Conservation (phyloP, 2,329 filamentous ascomycete genomes). For the Monascus ruber region DNA sequence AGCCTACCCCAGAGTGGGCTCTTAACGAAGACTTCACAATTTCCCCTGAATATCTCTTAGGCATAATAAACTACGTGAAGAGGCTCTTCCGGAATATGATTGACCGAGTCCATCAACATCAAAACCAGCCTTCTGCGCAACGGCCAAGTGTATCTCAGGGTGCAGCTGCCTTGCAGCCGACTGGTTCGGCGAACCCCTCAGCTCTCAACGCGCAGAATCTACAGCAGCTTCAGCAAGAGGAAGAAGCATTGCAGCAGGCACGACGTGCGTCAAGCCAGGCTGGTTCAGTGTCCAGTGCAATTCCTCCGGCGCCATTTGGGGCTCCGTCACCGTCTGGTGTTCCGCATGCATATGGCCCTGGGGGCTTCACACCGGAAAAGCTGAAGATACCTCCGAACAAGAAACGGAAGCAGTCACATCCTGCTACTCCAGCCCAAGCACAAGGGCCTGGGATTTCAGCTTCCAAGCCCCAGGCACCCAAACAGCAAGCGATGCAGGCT, state of each 20-base stretch:
- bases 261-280: constrained; percentile 28
- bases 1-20: constrained; percentile 27
- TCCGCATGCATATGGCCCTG: constrained; percentile 43
- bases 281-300: constrained; percentile 37
- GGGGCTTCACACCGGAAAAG: constrained; percentile 44
- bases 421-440: constrained; percentile 17
- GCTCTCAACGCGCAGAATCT: constrained; percentile 36
- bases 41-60: constrained; percentile 25
- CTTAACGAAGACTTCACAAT: constrained; percentile 36
- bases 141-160: constrained; percentile 14
- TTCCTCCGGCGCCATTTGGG: constrained; percentile 43
- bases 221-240: constrained; percentile 36
- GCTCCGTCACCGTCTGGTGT: constrained; percentile 45
- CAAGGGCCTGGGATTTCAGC: constrained; percentile 13
- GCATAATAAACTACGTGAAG: constrained; percentile 27
- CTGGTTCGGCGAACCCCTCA: constrained; percentile 17
- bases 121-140: constrained; percentile 13
- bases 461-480: constrained; percentile 17
- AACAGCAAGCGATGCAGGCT: constrained; percentile 29
- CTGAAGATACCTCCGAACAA: constrained; percentile 48
- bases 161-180: constrained; percentile 9
- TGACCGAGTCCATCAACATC: constrained; percentile 20
- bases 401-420: constrained; percentile 43
- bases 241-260: constrained; percentile 31
- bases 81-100: constrained; percentile 32